Evolutionary conservation across 1,284 basidiomycete species (phyloP), one percentile per base, ranked within the genome.

Genomic region (Rhodotorula sp.): DNA sequence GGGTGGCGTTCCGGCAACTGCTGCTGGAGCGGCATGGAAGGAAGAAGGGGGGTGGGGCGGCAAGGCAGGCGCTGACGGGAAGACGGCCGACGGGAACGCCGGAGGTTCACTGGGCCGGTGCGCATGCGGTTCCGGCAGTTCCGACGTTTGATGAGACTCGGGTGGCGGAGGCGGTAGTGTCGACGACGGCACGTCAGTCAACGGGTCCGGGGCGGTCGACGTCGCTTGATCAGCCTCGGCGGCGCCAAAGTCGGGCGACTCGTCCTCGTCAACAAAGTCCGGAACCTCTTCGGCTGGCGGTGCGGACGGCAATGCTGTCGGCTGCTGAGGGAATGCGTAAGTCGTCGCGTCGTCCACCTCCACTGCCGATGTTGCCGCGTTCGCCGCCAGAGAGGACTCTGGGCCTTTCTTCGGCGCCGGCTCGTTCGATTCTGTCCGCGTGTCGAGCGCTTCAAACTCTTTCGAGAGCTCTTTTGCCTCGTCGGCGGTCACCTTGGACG

Each of bases 391-490:
- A 12, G 51, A 37, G 18, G 45, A 20, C 4, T 20, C 62, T 3
- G 3, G 10, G 1, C 22, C 15, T 10, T 60, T 46, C 15, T 37
- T 24, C n/a, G 51, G 22, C 12, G 30, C 22, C 6, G 45, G 53
- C 56, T 37, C 53, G 37, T 42, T 42, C 53, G n/a, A 46, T 66
- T 37, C 58, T 7, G 46, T 51, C 5, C 33, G 14, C 45, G 74
- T 55, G 2, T 54, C 68, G 26, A 76, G 53, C 45, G 66, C 69
- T 6, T 64, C 71, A 2, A 74, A 45, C 46, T 76, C 73, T 20
- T 42, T 30, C 18, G 67, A 51, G 29, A 74, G 72, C 67, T 76
- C 72, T 56, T 70, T 69, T 56, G 56, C 72, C 60, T 76, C 71
- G 26, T 66, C 70, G 26, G 42, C 18, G 4, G 65, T 65, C 55